Evolutionary conservation across 208 protist species (phyloP).

Genomic region (Naegleria lovaniensis): DNA sequence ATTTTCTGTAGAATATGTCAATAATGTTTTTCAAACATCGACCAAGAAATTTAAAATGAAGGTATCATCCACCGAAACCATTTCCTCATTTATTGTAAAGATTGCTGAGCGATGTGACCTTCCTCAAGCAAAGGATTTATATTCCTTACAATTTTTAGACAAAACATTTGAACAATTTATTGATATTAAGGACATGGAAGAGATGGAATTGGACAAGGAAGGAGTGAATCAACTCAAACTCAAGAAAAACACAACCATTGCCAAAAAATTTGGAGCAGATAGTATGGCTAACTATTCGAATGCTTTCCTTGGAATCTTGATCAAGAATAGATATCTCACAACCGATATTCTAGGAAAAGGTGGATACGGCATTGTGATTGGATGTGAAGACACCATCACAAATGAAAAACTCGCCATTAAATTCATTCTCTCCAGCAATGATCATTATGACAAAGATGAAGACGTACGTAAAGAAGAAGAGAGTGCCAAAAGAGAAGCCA

Average conservation of each 20-base stretch:
- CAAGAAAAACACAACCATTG: no score
- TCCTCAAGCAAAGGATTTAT: neutral
- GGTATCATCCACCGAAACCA: neutral
- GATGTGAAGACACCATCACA: neutral
- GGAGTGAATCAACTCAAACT: neutral
- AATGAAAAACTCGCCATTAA: no score
- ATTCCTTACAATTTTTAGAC: neutral
- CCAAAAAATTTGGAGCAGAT: neutral
- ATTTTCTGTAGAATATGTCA: neutral
- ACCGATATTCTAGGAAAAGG: neutral
- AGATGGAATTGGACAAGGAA: neutral
- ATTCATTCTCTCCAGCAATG: no score
- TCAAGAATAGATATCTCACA: neutral
- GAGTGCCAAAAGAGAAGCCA: neutral
- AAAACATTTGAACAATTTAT: neutral
- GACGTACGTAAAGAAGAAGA: neutral
- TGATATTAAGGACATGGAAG: neutral
- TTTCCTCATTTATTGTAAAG: neutral
- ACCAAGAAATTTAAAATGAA: neutral
- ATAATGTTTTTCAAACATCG: neutral
- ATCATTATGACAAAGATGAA: neutral
- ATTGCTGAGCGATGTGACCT: neutral
- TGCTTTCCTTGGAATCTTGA: neutral
- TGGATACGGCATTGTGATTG: neutral
- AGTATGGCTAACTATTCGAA: neutral